Evolutionary conservation across 257 asterid genomes (phyloP), one percentile per base, ranked within the genome.

Genomic region (Cruciata laevipes): DNA sequence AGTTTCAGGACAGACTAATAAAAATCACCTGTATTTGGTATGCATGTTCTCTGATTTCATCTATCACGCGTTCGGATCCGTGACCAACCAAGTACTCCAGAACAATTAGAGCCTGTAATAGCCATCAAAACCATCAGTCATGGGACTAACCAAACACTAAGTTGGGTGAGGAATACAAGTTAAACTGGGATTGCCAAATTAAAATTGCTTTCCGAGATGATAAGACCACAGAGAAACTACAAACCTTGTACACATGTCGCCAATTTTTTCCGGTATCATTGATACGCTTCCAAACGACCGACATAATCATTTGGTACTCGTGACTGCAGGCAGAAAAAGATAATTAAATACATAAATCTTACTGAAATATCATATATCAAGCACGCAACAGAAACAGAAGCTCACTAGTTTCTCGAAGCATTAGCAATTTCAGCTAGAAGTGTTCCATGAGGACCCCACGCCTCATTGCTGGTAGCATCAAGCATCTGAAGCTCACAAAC

Each of bases 391-490:
- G 56, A 40, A 64, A 65, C 69, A 56, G 24, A 32, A 49, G 73
- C 93, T 81, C 69, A 88, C 96, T 87, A 87, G 79, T 90, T 94
- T 77, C 86, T 88, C 33, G 96, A 73, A 64, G 95, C 91, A 74
- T 94, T 92, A 47, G 97, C 96, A 80, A 90, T 85, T 74, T 94
- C 97, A 73, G 96, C 91, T 76, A 94, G 97, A 74, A 80, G 86
- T 20, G 95, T 72, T 73, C 99, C 97, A 80, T 90, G 97, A 73
- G 99, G 97, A 69, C 96, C 99, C 97, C 97, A 90, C 55, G 96
- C 88, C 80, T 94, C 97, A 72, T 94, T 94, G 88, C 96, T 94
- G 70, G 97, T 94, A 62, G 96, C 96, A 78, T 94, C 97, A 67
- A 94, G 97, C 73, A 94, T 95, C 99, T 94, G 75, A 74, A 66